Evolutionary conservation across 2,329 filamentous ascomycete genomes (phyloP).

Genomic region (Claviceps monticola): DNA sequence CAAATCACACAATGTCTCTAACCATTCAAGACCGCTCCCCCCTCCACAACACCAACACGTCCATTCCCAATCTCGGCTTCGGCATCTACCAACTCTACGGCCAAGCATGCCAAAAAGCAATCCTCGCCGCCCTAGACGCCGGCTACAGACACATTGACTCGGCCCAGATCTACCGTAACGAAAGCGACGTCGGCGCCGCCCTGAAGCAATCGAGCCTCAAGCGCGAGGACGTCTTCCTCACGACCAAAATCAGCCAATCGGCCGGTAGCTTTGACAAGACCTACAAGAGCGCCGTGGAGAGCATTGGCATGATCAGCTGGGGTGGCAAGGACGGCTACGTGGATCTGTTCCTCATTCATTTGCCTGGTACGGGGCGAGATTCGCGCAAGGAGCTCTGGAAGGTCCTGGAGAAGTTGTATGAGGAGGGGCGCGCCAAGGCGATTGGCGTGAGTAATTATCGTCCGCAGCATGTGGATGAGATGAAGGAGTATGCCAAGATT

Average conservation of each 20-base stretch:
- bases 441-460: slow-evolving; percentile 67
- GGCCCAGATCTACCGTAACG: slow-evolving; percentile 52
- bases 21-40: slow-evolving; percentile 8
- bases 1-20: slow-evolving; percentile 3
- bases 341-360: slow-evolving; percentile 59
- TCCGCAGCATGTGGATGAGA: slow-evolving; percentile 52
- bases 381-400: slow-evolving; percentile 50
- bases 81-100: slow-evolving; percentile 52
- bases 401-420: slow-evolving; percentile 47
- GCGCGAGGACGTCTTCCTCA: slow-evolving; percentile 50
- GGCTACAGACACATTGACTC: slow-evolving; percentile 55
- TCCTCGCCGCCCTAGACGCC: slow-evolving; percentile 38
- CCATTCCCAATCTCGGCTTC: slow-evolving; percentile 55
- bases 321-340: slow-evolving; percentile 42
- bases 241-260: slow-evolving; percentile 49
- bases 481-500: slow-evolving; percentile 48
- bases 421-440: slow-evolving; percentile 44
- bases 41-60: slow-evolving; percentile 11
- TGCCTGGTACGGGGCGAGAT: slow-evolving; percentile 38
- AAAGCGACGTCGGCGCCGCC: slow-evolving; percentile 50
- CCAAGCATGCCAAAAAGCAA: slow-evolving; percentile 41
- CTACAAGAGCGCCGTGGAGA: slow-evolving; percentile 45
- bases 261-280: slow-evolving; percentile 36
- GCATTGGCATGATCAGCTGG: slow-evolving; percentile 46
- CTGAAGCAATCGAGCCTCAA: slow-evolving; percentile 40